A percentile compares a stretch with the other conserved stretches of the same genome.
Evolutionary conservation across 75 land plant genomes (phyloP).

Genomic region (Chamaecyparis obtusa): DNA sequence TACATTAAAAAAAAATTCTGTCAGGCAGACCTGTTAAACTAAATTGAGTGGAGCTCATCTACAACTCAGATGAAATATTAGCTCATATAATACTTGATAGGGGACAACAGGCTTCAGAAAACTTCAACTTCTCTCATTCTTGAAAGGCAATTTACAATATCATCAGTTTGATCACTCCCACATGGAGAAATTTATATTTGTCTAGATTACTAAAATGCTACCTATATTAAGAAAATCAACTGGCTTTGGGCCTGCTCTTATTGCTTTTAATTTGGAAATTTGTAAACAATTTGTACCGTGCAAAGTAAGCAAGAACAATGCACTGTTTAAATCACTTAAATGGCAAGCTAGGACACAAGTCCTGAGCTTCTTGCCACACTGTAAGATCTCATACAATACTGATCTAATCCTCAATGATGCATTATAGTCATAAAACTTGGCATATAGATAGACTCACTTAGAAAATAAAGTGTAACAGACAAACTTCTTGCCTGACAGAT

Average conservation of each 20-base stretch:
- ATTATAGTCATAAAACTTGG: background rate
- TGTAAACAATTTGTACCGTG: background rate
- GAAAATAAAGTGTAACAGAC: slow-evolving; percentile 8
- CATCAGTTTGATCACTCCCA: background rate
- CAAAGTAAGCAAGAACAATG: slow-evolving; percentile 8
- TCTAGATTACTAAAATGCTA: background rate
- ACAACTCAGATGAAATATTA: background rate
- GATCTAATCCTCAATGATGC: background rate
- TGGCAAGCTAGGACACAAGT: slow-evolving; percentile 7
- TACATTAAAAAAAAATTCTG: background rate
- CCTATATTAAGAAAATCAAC: background rate
- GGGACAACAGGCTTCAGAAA: background rate
- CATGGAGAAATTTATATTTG: no score
- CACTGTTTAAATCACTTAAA: slow-evolving; percentile 3
- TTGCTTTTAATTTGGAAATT: slow-evolving; percentile 1
- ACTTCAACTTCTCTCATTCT: background rate
- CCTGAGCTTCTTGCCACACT: background rate
- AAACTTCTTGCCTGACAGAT: slow-evolving; percentile 8
- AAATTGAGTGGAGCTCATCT: background rate
- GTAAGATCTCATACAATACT: background rate
- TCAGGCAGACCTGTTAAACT: background rate
- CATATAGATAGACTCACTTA: slow-evolving; percentile 3
- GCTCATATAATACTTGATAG: background rate
- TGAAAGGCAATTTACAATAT: no score
- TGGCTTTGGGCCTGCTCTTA: background rate